These are phyloP conservation scores for Heritiera fomes DNA, from an alignment of 345 rosid species.

Conservation along the genomic window DNA sequence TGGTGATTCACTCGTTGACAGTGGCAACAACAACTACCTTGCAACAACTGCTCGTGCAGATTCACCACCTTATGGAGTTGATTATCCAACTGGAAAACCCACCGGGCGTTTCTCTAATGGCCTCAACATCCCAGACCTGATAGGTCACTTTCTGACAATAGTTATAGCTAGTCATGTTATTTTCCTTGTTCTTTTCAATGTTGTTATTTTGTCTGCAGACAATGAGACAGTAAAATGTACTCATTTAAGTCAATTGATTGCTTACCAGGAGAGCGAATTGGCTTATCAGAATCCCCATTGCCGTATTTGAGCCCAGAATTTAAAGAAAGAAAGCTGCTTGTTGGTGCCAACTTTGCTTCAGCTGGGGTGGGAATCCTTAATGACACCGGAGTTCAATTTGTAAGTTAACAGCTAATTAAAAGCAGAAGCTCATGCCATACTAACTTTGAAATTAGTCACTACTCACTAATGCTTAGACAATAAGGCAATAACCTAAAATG, in stretches of 20 bases:
- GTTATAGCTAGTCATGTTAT: background rate
- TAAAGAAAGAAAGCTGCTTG: constrained; percentile 49
- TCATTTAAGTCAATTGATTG: background rate
- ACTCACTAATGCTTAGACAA: background rate
- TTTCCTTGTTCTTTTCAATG: background rate
- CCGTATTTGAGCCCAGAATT: constrained; percentile 77
- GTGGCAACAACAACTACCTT: constrained; percentile 81
- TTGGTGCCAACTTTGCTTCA: constrained; percentile 96
- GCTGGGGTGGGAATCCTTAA: constrained; percentile 71
- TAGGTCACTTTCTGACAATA: constrained; percentile 42
- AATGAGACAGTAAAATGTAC: background rate
- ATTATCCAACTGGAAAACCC: constrained; percentile 58
- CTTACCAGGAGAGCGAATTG: constrained; percentile 52
- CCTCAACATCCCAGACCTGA: constrained; percentile 71
- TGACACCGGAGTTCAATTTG: constrained; percentile 68
- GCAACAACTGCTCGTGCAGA: constrained; percentile 84
- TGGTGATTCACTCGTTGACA: constrained; percentile 84
- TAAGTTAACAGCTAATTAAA: constrained; percentile 24
- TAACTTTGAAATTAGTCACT: background rate
- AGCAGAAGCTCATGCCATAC: background rate
- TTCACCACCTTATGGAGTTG: constrained; percentile 69
- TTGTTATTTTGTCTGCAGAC: background rate
- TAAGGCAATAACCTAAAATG: background rate
- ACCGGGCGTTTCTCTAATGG: constrained; percentile 91
- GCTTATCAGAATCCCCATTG: constrained; percentile 55